A percentile compares a stretch with the other conserved stretches of the same genome.
Evolutionary conservation across 2,329 filamentous ascomycete species (phyloP).

Genomic region (Chalara sp.): DNA sequence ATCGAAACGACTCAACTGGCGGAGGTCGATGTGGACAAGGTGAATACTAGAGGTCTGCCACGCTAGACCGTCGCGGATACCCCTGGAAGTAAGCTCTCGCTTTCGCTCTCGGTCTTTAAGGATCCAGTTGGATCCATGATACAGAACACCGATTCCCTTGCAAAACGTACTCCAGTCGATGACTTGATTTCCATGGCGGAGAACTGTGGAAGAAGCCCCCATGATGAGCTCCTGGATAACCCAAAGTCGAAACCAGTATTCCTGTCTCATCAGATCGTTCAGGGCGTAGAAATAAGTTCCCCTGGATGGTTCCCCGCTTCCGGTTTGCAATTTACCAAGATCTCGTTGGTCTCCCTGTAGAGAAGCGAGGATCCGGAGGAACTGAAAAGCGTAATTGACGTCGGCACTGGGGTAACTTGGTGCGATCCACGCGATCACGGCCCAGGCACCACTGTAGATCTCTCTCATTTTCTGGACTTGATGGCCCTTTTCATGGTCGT

Average conservation of each 20-base stretch:
- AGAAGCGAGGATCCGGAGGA: slow-evolving; percentile 1
- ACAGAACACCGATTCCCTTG: slow-evolving; percentile 1
- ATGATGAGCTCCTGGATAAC: background rate
- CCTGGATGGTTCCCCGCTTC: background rate
- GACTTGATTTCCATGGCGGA: background rate
- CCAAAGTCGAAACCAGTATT: background rate
- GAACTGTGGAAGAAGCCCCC: background rate
- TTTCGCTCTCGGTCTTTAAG: background rate
- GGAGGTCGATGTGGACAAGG: background rate
- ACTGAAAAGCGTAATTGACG: background rate
- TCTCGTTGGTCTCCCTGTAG: background rate
- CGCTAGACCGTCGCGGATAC: background rate
- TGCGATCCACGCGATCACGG: background rate
- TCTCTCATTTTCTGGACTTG: background rate
- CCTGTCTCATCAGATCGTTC: background rate
- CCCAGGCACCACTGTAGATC: slow-evolving; percentile 1
- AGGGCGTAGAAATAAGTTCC: background rate
- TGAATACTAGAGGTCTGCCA: background rate
- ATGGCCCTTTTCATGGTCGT: background rate
- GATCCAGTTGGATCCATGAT: background rate
- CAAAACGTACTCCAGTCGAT: background rate
- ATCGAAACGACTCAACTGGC: background rate
- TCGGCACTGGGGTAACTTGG: background rate
- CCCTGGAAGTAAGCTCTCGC: background rate
- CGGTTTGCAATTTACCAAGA: background rate